Conservation (phyloP, 495 filamentous ascomycete genomes). For the Aspergillus sparsus region DNA sequence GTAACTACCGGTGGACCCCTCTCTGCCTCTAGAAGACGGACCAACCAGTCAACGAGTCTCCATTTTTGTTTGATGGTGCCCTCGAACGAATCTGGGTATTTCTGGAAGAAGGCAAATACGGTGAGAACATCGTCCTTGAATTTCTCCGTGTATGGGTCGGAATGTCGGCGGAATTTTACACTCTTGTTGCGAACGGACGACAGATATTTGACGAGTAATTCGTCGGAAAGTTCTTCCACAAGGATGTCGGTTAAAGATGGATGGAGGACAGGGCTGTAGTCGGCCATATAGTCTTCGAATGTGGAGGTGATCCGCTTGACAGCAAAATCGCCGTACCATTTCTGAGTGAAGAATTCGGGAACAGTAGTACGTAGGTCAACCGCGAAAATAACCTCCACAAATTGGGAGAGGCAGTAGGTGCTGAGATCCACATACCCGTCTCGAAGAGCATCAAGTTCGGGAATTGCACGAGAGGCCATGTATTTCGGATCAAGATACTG, state of each 20-base stretch:
- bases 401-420: conserved; percentile 84
- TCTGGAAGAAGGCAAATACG: conserved; percentile 71
- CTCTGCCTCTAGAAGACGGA: conserved; percentile 70
- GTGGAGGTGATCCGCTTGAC: conserved; percentile 90
- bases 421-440: conserved; percentile 93
- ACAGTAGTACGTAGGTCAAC: conserved; percentile 82
- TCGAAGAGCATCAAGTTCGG: conserved; percentile 70
- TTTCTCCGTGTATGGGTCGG: conserved; percentile 82
- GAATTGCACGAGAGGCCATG: conserved; percentile 64
- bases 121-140: conserved; percentile 86
- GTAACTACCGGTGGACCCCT: conserved; percentile 68
- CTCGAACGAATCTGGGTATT: conserved; percentile 65
- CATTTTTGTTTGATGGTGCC: conserved; percentile 82
- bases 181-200: conserved; percentile 81
- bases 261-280: conserved; percentile 79
- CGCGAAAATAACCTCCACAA: conserved; percentile 79
- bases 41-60: conserved; percentile 81
- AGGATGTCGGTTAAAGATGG: conserved; percentile 83
- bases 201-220: conserved; percentile 86
- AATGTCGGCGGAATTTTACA: conserved; percentile 76
- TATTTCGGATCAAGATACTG: conserved; percentile 79
- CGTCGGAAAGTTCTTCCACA: conserved; percentile 87
- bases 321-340: conserved; percentile 80
- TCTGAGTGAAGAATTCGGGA: conserved; percentile 83
- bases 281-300: conserved; percentile 88